phyloP scores from a whole-genome alignment of 2,329 filamentous ascomycete species.

The Aspergillus calidoustus region DNA sequence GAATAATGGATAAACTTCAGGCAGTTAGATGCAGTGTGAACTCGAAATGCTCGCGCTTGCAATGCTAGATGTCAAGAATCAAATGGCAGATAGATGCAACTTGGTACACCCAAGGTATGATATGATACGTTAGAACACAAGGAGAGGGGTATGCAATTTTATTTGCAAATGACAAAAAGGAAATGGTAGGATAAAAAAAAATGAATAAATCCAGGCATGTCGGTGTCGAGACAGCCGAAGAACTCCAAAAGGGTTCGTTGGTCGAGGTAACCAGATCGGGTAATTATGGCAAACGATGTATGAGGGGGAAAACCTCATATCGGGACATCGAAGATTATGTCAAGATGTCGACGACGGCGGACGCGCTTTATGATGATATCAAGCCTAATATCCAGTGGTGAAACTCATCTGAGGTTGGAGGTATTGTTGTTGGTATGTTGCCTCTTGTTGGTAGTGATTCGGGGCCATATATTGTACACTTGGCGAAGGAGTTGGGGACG shows the following conservation, averaged over 20 bases:
- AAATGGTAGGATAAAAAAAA: conserved; percentile 21
- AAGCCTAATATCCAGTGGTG: conserved; percentile 37
- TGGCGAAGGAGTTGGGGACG: conserved; percentile 43
- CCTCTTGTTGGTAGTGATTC: conserved; percentile 42
- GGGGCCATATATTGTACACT: conserved; percentile 42
- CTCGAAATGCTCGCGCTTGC: conserved; percentile 50
- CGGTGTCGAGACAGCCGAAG: conserved; percentile 14
- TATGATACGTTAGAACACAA: conserved; percentile 35
- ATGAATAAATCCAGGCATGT: conserved; percentile 17
- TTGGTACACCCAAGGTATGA: conserved; percentile 36
- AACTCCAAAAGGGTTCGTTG: conserved; percentile 18
- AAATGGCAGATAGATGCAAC: conserved; percentile 39
- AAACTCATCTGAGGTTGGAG: conserved; percentile 41
- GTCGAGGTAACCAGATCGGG: conserved; percentile 22
- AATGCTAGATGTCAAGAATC: conserved; percentile 49
- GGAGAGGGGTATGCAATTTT: conserved; percentile 43
- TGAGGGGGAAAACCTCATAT: conserved; percentile 7
- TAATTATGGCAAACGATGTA: conserved; percentile 22
- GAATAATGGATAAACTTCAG: conserved; percentile 22
- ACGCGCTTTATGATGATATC: conserved; percentile 8
- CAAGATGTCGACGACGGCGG: conserved; percentile 14
- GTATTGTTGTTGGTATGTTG: conserved; percentile 42
- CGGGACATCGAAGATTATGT: conserved; percentile 16
- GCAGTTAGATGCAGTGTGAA: conserved; percentile 33
- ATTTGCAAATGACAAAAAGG: conserved; percentile 30